phyloP scores from a whole-genome alignment of 345 rosid species.

The Murraya paniculata region DNA sequence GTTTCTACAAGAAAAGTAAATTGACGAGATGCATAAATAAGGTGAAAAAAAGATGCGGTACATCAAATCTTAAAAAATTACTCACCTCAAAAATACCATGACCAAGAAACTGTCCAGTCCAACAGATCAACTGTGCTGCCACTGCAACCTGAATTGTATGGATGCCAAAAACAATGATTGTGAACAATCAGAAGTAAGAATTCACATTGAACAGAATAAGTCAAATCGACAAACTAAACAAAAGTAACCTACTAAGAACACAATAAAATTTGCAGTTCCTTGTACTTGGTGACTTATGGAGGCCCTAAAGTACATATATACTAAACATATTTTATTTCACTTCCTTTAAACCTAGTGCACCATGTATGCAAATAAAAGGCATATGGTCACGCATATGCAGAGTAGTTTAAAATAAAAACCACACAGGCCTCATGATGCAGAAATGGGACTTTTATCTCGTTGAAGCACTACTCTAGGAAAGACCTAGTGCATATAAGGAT shows the following conservation, averaged over 20 bases:
- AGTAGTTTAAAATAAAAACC: neutral
- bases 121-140: slow-evolving; percentile 66
- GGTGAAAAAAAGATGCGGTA: neutral
- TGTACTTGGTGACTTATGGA: neutral
- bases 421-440: neutral
- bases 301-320: neutral
- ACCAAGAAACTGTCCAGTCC: slow-evolving; percentile 81
- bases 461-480: neutral
- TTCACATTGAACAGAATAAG: neutral
- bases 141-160: slow-evolving; percentile 53
- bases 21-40: neutral
- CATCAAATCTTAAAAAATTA: neutral
- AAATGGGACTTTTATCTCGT: neutral
- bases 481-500: neutral
- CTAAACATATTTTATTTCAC: neutral
- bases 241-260: neutral
- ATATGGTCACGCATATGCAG: neutral
- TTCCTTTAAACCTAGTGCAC: neutral
- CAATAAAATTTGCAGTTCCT: neutral
- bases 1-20: slow-evolving; percentile 44
- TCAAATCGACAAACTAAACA: neutral
- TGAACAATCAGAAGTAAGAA: neutral
- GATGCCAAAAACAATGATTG: neutral
- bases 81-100: slow-evolving; percentile 88
- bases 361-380: neutral